phyloP scores from a whole-genome alignment of 257 asterid genomes.

The Solanum dulcamara region DNA sequence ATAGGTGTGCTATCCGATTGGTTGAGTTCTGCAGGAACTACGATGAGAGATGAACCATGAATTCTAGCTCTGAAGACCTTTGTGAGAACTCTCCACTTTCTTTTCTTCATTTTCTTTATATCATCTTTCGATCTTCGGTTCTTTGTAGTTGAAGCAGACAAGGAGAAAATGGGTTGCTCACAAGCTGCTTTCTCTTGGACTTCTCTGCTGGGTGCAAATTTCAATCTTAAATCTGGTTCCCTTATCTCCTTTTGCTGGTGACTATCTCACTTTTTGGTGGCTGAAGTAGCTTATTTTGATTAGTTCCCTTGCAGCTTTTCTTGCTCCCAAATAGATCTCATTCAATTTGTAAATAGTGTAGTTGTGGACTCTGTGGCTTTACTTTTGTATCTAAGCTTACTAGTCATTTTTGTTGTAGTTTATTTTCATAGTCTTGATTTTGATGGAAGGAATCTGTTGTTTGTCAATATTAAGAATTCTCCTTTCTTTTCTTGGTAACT shows the following conservation, averaged over 20 bases:
- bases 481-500: neutral
- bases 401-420: neutral
- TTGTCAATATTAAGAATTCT: neutral
- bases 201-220: neutral
- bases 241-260: neutral
- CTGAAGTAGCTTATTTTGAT: neutral
- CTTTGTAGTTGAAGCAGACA: neutral
- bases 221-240: neutral
- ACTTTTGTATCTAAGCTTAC: neutral
- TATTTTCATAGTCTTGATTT: no score
- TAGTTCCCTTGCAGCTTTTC: neutral
- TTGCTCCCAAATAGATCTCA: neutral
- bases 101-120: no score
- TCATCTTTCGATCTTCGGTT: fast-evolving
- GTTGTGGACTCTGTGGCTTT: neutral
- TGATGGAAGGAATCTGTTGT: neutral
- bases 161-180: neutral
- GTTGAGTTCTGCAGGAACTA: neutral
- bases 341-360: no score
- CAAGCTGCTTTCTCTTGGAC: neutral
- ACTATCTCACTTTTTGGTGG: no score
- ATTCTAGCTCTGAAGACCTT: neutral
- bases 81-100: neutral
- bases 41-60: neutral
- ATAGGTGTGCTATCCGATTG: neutral